Evolutionary conservation across 805 yeast genomes (phyloP), one percentile per base, ranked within the genome.

Genomic region (Schwanniomyces yamadae): DNA sequence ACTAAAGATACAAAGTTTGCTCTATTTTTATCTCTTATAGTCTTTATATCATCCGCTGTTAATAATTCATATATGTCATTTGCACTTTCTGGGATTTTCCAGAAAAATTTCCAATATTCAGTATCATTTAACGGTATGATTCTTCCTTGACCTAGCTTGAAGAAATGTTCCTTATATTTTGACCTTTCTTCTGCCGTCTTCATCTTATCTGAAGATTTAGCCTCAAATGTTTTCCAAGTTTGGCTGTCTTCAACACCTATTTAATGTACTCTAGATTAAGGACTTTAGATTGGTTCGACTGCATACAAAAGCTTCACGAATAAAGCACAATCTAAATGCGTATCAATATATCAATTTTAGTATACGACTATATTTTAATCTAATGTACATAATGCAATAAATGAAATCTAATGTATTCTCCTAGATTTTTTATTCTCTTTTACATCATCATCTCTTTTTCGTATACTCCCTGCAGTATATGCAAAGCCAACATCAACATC

Each of bases 141-240:
- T 26, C 66, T 46, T 18, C 72, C 66, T 30, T 75, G 80, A 4
- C 78, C 74, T 18, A 86, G 70, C 43, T 69, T 66, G 50, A 73
- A 71, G 42, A 84, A 74, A 49, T 80, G 86, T 49, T 73, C 73
- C 53, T 77, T 79, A 57, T 78, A 75, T 36, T 67, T 65, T 24
- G 76, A 61, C 50, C 73, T 82, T 16, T 90, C 84, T 39, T 84
- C 91, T n/a, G 82, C 66, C 21, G 82, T 75, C 27, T 83, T 89
- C 95, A 87, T 87, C n/a, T 16, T 14, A 8, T 21, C 7, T 21
- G 7, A 21, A 21, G 10, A 21, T n/a, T n/a, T n/a, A n/a, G n/a
- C n/a, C n/a, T n/a, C n/a, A n/a, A n/a, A n/a, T n/a, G n/a, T n/a
- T n/a, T n/a, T n/a, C n/a, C n/a, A n/a, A n/a, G n/a, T n/a, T n/a